A percentile compares a stretch with the other conserved stretches of the same genome.
Evolutionary conservation across 106 monocot genomes (phyloP).

Genomic region (Gastrodia elata): DNA sequence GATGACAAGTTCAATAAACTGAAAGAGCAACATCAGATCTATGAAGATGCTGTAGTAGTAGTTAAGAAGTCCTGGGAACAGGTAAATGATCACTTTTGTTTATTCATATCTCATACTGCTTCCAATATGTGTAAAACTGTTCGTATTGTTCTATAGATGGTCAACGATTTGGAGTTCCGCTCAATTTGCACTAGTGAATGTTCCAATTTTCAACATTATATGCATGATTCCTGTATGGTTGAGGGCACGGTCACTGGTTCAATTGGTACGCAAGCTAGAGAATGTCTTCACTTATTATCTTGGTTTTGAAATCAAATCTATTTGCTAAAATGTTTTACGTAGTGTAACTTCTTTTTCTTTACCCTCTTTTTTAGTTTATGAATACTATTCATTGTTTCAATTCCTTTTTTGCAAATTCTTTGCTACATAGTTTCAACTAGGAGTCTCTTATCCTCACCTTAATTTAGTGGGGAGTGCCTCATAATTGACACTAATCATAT

Average conservation of each 20-base stretch:
- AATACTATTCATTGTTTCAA: not conserved
- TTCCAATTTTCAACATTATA: slow-evolving; percentile 18
- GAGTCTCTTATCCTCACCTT: not conserved
- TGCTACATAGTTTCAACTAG: not conserved
- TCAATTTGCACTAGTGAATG: slow-evolving; percentile 25
- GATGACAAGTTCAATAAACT: slow-evolving; percentile 59
- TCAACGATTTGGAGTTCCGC: slow-evolving; percentile 43
- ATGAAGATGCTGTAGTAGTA: slow-evolving; percentile 36
- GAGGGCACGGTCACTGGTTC: slow-evolving; percentile 14
- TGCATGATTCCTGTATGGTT: slow-evolving; percentile 5
- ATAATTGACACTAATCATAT: not conserved
- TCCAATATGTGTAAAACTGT: not conserved
- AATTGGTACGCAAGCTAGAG: not conserved
- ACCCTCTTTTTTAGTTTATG: not conserved
- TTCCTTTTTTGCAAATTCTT: not conserved
- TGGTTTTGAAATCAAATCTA: not conserved
- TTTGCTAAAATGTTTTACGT: not conserved
- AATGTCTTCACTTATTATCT: not conserved
- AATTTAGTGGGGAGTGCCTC: not conserved
- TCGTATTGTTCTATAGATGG: slow-evolving; percentile 31
- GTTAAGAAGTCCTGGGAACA: slow-evolving; percentile 57
- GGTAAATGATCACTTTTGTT: slow-evolving; percentile 25
- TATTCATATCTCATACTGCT: slow-evolving; percentile 1
- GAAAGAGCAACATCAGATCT: slow-evolving; percentile 49
- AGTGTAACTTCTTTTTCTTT: not conserved